Evolutionary conservation across 1,284 basidiomycete species (phyloP), one percentile per base, ranked within the genome.

Genomic region (Marasmius sp.): DNA sequence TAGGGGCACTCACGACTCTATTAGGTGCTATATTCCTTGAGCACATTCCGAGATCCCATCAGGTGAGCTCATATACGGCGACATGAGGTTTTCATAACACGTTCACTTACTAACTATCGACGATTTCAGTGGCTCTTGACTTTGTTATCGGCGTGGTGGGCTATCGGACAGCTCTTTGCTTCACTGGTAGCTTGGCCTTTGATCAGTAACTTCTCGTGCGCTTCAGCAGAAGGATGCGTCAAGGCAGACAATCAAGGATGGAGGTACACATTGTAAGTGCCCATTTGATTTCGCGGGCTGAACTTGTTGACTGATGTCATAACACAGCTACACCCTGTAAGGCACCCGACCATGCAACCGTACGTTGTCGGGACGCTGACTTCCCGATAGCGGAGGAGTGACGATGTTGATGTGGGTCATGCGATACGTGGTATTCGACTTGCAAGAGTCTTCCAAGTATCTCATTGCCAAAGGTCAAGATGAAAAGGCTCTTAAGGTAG

Each of bases 131-230:
- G 84, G 81, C 81, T 85, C 41, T 72, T 89, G 50, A 89, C 86
- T 0, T 74, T 89, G n/a, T 78, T 89, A 0, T 86, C 85, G 9
- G 78, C 82, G 34, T 88, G 85, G 81, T 89, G 87, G 87, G 84
- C 84, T 16, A 68, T 88, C 22, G 87, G 87, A 1, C 85, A 86
- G 66, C 73, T 86, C 16, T 66, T 83, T 36, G 81, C 81, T 12
- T 83, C 81, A 27, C 68, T 85, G 49, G 75, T 86, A 33, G 76
- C 79, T 14, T 83, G 82, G 79, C 73, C 70, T 4, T 81, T 85
- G 67, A 83, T 86, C 61, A 76, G 75, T 20, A 81, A 82, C 65
- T 85, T 74, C 64, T 82, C 81, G 2, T 83, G 81, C 64, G 65
- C 70, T 64, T 60, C 70, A 34, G 66, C 68, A 52, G 78, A 74